Evolutionary conservation across 2,329 filamentous ascomycete species (phyloP).

Genomic region (Trichoderma atrobrunneum): DNA sequence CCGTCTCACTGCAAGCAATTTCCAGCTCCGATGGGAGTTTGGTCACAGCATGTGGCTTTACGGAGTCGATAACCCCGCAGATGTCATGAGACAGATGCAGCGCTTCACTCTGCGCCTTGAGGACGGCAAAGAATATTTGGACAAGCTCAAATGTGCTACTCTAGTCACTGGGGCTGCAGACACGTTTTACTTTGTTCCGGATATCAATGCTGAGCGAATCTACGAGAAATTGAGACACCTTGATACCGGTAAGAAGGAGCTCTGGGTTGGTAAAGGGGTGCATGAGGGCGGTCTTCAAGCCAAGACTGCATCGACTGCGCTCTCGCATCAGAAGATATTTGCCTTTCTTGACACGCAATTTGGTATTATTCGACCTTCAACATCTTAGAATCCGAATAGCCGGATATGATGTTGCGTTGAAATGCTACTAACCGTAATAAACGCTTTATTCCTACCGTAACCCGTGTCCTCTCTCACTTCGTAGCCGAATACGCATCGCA

Average conservation of each 20-base stretch:
- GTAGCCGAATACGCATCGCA: not conserved
- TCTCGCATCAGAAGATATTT: conserved; percentile 25
- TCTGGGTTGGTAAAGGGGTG: conserved; percentile 24
- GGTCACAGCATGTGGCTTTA: conserved; percentile 26
- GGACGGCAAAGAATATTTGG: conserved; percentile 23
- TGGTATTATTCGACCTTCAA: conserved; percentile 16
- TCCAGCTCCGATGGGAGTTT: conserved; percentile 34
- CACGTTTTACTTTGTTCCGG: conserved; percentile 24
- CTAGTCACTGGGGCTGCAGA: conserved; percentile 28
- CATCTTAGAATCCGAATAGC: not conserved
- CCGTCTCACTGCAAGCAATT: conserved; percentile 22
- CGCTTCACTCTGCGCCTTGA: conserved; percentile 21
- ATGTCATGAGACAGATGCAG: conserved; percentile 28
- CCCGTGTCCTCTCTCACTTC: not conserved
- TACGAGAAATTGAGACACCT: conserved; percentile 19
- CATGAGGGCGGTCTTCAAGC: conserved; percentile 26
- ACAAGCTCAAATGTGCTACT: conserved; percentile 28
- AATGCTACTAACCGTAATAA: not conserved
- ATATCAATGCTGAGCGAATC: conserved; percentile 20
- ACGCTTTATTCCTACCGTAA: not conserved
- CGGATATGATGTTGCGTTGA: too few relatives aligned
- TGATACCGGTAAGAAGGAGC: conserved; percentile 21
- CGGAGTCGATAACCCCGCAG: conserved; percentile 27
- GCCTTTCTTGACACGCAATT: conserved; percentile 26
- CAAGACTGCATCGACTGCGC: conserved; percentile 26